Evolutionary conservation across 169 alveolate species (phyloP), one percentile per base, ranked within the genome.

Genomic region (Cryptosporidium sp.): DNA sequence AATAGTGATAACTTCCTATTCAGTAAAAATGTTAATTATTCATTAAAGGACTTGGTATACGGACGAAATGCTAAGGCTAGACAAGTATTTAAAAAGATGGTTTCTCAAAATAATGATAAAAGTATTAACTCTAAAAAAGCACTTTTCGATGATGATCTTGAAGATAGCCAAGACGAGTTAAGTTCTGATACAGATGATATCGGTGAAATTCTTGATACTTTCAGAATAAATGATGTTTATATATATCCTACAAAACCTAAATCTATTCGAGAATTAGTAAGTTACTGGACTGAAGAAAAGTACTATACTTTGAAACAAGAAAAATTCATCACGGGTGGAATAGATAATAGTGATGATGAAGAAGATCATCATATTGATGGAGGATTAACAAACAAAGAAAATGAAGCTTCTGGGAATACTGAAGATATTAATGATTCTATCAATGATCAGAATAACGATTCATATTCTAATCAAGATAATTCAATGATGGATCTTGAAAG

Each of bases 391-490:
- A 44, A 71, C 31, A 62, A 33, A 26, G 73, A 70, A 37, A 75
- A 68, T 58, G 35, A 23, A 45, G 10, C 45, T 14, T 48, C 56
- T n/a, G 85, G 14, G 21, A 75, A 44, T 26, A 39, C 44, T n/a
- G 53, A 29, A 14, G 84, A 85, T 42, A 42, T 9, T 42, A 6
- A 42, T 31, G 65, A 93, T 48, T 48, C 12, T 48, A 48, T 3
- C 7, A 48, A 48, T 14, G 1, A 21, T 12, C 67, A 56, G 37
- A 26, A 56, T 9, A n/a, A 5, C 95, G 97, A 97, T 94, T 21
- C 93, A 96, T 70, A 93, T 91, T 37, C 93, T 94, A 58, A 95
- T 93, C 73, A 94, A 73, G 39, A 44, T 73, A 10, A 60, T 80
- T 85, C 62, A 33, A 69, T 51, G 65, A 75, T 67, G 37, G 70